Base-by-base conservation (phyloP, 2,329 filamentous ascomycete genomes). In the Claviceps sp. region DNA sequence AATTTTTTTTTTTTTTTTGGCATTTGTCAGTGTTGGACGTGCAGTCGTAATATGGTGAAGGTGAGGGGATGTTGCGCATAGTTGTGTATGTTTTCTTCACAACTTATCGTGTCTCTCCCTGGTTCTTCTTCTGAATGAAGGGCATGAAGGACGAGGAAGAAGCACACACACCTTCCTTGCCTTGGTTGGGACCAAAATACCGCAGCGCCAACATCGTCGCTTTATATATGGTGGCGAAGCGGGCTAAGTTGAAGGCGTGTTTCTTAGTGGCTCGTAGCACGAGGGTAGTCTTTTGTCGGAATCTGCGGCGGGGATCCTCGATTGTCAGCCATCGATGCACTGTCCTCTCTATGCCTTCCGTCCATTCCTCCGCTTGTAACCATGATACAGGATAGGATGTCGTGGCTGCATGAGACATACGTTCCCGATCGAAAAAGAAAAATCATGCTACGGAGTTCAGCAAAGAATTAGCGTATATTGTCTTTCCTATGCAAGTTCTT, bases 151-250 rank as follows among this genome's bases (percentile, higher is more conserved):
- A 20, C 20, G 20, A 20, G 20, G 20, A 20, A 20, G 20, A 20
- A 20, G 20, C 20, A 20, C 2, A 50, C 52, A 1, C 61, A 70
- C 68, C 77, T 66, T 83, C 79, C 61, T 83, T 83, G 56, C 80
- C 79, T 5, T 75, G 75, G 43, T 73, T 75, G 14, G 72, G 62
- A 11, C 77, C 78, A 57, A 73, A 76, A 61, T 81, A 73, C 59
- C 85, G 84, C 40, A 97, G 75, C 50, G 83, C 67, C 57, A 95
- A 71, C 80, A 94, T 88, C 38, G 80, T 77, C 47, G 80, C 67
- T 71, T 98, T 98, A 74, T 97, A 98, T 58, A 95, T 79, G 48
- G 87, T 77, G 44, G 91, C 91, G 67, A 97, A 98, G 61, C 85
- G 84, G 57, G 89, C 88, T 43, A 98, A 80, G 70, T 97, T 98